A percentile compares a stretch with the other conserved stretches of the same genome.
Conservation (phyloP, 768 basidiomycete genomes). For the Kwoniella heveanensis region DNA sequence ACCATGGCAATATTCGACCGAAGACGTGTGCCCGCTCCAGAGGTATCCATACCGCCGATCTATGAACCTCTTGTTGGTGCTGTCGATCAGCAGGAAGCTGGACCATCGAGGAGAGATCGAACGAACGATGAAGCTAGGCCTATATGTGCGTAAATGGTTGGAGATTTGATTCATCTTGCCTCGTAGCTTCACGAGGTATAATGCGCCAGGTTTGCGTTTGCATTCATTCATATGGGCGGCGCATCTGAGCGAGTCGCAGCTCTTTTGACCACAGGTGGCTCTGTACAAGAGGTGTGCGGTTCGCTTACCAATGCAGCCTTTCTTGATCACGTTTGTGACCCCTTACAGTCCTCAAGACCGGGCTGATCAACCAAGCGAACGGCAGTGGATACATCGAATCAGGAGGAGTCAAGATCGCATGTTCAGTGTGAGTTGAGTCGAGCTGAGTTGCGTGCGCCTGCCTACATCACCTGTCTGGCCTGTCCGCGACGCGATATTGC, state of each 20-base stretch:
- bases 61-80: conserved; percentile 58
- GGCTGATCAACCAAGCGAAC: conserved; percentile 88
- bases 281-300: too few relatives aligned
- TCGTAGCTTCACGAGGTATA: too few relatives aligned
- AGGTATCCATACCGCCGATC: conserved; percentile 70
- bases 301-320: too few relatives aligned
- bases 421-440: conserved; percentile 90
- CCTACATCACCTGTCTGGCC: too few relatives aligned
- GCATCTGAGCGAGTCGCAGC: too few relatives aligned
- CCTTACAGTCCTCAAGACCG: conserved; percentile 76
- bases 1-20: conserved; percentile 64
- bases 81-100: conserved; percentile 14
- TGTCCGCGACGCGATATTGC: too few relatives aligned
- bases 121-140: conserved; percentile 70
- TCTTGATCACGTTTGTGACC: neutral
- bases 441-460: too few relatives aligned
- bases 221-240: too few relatives aligned
- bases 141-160: conserved; percentile 81
- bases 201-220: too few relatives aligned
- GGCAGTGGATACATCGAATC: conserved; percentile 97
- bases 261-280: too few relatives aligned
- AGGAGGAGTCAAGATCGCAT: conserved; percentile 86
- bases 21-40: conserved; percentile 86
- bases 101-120: conserved; percentile 58
- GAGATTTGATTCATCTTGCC: too few relatives aligned